Conservation (phyloP, 1,284 basidiomycete species). For the Fistulinella cinereoalba region DNA sequence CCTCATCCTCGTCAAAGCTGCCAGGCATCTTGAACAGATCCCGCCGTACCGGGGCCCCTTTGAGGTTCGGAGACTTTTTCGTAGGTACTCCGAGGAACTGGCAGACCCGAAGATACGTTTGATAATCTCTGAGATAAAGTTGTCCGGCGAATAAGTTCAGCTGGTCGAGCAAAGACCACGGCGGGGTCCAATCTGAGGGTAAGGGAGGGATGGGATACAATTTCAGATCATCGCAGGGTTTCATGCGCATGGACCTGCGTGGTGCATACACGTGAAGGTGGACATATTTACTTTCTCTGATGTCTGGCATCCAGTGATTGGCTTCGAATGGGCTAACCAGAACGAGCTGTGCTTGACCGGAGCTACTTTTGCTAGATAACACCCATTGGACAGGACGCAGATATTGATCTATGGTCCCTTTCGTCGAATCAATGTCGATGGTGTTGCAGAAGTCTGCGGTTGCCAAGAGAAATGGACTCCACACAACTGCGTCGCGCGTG, state of each 20-base stretch:
- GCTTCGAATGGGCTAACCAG: neutral
- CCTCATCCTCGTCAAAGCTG: neutral
- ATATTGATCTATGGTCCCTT: neutral
- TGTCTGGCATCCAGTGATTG: neutral
- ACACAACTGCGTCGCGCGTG: neutral
- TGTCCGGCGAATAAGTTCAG: neutral
- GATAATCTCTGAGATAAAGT: neutral
- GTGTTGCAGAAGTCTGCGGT: neutral
- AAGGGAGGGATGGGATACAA: neutral
- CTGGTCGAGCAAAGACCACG: neutral
- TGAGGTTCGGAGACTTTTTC: neutral
- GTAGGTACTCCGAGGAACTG: neutral
- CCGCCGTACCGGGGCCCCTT: neutral
- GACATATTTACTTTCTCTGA: neutral
- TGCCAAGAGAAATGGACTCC: neutral
- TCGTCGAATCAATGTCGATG: neutral
- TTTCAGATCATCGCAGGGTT: neutral
- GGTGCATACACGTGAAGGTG: neutral
- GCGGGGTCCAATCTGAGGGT: neutral
- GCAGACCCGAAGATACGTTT: neutral
- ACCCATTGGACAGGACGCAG: neutral
- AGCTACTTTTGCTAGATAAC: neutral
- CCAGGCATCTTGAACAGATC: neutral
- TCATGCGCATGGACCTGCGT: neutral
- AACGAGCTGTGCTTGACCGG: neutral